These are phyloP conservation scores for Mollisia scopiformis DNA, from an alignment of 2,329 filamentous ascomycete species.

Conservation along the genomic window DNA sequence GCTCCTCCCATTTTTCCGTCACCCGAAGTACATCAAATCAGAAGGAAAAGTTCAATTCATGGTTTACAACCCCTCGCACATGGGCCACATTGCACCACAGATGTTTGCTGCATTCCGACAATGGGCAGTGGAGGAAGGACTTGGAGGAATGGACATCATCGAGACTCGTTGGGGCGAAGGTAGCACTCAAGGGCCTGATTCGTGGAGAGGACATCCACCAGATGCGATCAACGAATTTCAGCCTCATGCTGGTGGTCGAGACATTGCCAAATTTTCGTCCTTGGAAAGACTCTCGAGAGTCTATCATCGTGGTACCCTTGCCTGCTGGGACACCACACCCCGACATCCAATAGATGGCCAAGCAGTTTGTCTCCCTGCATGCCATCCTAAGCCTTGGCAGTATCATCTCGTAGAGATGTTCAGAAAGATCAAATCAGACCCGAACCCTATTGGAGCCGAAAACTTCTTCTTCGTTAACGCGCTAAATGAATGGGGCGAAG, in stretches of 20 bases:
- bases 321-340: conserved; percentile 18
- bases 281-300: conserved; percentile 7
- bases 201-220: conserved; percentile 8
- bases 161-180: conserved; percentile 15
- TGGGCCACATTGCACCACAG: conserved; percentile 7
- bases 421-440: conserved; percentile 14
- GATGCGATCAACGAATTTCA: conserved; percentile 17
- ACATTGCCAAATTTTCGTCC: conserved; percentile 3
- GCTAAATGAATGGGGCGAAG: conserved; percentile 19
- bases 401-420: conserved; percentile 15
- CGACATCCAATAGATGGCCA: conserved; percentile 12
- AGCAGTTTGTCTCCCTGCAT: background rate
- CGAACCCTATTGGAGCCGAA: conserved; percentile 17
- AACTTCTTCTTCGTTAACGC: conserved; percentile 21
- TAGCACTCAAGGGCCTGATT: background rate
- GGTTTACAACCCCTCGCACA: conserved; percentile 14
- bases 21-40: conserved; percentile 17
- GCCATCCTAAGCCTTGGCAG: conserved; percentile 12
- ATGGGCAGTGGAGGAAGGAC: conserved; percentile 15
- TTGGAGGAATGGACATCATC: conserved; percentile 17
- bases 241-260: conserved; percentile 16
- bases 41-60: conserved; percentile 13
- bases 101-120: conserved; percentile 15
- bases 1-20: conserved; percentile 14
- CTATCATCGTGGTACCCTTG: conserved; percentile 15